These are phyloP conservation scores for Rhizoctonia solani DNA, from an alignment of 1,284 basidiomycete species.

Conservation along the genomic window DNA sequence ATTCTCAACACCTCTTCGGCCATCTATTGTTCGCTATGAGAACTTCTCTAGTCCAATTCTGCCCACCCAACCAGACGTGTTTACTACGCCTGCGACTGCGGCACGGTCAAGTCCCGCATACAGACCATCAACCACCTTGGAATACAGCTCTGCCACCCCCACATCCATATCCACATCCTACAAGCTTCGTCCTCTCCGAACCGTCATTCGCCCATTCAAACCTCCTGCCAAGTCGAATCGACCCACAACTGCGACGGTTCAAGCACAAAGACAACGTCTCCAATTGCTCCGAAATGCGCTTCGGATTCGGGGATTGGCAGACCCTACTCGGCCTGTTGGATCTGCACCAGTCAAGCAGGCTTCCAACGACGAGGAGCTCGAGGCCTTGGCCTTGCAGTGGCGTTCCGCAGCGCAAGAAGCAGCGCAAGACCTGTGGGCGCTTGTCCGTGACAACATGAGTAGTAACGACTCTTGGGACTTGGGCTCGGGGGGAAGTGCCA, in stretches of 20 bases:
- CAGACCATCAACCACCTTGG: background rate
- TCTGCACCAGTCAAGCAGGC: constrained; percentile 2
- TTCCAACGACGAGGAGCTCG: constrained; percentile 27
- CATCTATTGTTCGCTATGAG: background rate
- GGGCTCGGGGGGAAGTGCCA: background rate
- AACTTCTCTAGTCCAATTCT: constrained; percentile 14
- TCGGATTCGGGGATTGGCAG: constrained; percentile 10
- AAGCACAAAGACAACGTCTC: constrained; percentile 34
- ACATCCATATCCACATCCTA: constrained; percentile 1
- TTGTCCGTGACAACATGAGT: constrained; percentile 13
- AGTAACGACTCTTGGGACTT: constrained; percentile 2
- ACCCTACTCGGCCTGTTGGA: constrained; percentile 6
- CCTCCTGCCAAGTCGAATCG: constrained; percentile 25
- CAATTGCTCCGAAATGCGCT: constrained; percentile 31
- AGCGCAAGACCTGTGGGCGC: constrained; percentile 37
- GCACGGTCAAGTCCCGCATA: constrained; percentile 1
- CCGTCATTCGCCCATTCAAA: constrained; percentile 11
- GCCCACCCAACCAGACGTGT: constrained; percentile 17
- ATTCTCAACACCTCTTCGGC: constrained; percentile 15
- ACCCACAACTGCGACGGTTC: constrained; percentile 22
- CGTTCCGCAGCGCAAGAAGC: constrained; percentile 36
- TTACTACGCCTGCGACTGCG: constrained; percentile 24
- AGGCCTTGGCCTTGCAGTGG: constrained; percentile 34
- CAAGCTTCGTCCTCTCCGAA: constrained; percentile 1
- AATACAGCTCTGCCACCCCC: background rate